A percentile compares a stretch with the other conserved stretches of the same genome.
Conservation (phyloP, 225 moss, liverwort and hornwort genomes). For the Climacium dendroides region DNA sequence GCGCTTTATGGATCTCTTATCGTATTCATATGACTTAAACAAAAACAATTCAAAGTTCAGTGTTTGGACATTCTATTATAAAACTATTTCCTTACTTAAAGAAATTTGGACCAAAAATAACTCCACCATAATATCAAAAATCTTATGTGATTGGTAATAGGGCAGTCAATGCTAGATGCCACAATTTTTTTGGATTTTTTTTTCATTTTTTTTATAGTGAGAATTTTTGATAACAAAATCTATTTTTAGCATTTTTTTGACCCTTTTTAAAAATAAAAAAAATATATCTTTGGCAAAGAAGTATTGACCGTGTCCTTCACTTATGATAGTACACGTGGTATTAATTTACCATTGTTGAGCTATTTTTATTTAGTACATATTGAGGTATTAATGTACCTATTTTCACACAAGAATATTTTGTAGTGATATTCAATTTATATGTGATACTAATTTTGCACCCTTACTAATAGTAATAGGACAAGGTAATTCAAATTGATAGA, state of each 20-base stretch:
- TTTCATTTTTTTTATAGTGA: background rate
- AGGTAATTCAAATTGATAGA: background rate
- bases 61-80: too few relatives aligned
- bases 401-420: background rate
- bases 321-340: rapidly evolving
- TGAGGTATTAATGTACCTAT: background rate
- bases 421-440: too few relatives aligned
- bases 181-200: too few relatives aligned
- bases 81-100: too few relatives aligned
- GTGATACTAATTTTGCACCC: background rate
- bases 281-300: rapidly evolving
- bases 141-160: too few relatives aligned
- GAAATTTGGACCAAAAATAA: too few relatives aligned
- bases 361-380: too few relatives aligned
- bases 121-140: too few relatives aligned
- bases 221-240: background rate
- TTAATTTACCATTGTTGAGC: rapidly evolving
- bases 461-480: background rate
- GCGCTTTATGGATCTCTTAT: too few relatives aligned
- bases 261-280: rapidly evolving
- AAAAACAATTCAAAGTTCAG: too few relatives aligned
- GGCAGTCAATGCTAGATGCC: too few relatives aligned
- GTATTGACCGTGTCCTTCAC: rapidly evolving
- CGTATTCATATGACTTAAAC: too few relatives aligned
- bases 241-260: background rate